Base-by-base conservation (phyloP, 441 rosid species). In the Flueggea neowawraea region DNA sequence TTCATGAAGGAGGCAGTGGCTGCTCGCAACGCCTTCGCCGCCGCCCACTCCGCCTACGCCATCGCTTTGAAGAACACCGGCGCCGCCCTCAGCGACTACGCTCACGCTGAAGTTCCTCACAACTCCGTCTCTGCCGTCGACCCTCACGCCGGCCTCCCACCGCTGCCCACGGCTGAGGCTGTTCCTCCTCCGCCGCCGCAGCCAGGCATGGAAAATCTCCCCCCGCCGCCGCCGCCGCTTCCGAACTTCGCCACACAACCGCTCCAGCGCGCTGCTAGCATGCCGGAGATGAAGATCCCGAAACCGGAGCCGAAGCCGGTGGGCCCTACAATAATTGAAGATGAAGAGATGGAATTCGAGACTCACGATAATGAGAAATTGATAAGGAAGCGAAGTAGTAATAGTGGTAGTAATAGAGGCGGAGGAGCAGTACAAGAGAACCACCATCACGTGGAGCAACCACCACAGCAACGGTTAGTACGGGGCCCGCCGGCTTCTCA, bases 1-100 rank as follows among this genome's bases (percentile, higher is more conserved):
- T 50, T 67, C 66, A 87, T 94, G 91, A 88, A 78, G 69, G 89
- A 85, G 0, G 96, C 96, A 1, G 90, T 94, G 48, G 54, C 78
- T 0, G 63, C 73, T 12, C 89, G 98, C 15, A 89, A 94, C 77
- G 93, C 96, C 62, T 90, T 94, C 74, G 97, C 97, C 61, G 90
- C 98, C 15, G 86, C 96, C 0, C 90, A 94, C 82, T 81, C 86
- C n/a, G 79, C 93, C 75, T 87, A 87, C 74, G 77, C 86, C 33
- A 75, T 88, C 78, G 73, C 91, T 60, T 82, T 94, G 13, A 87
- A 85, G 68, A 84, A 87, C 84, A 83, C 96, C 63, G 97, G 97
- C 63, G 96, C 95, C 39, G 97, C 97, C 59, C 89, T 94, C 66
- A 82, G 86, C 66, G 97, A 87, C 55, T 90, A 80, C 68, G 77